Conservation (phyloP, 352 stramenopile species). For the Peronospora belbahrii region DNA sequence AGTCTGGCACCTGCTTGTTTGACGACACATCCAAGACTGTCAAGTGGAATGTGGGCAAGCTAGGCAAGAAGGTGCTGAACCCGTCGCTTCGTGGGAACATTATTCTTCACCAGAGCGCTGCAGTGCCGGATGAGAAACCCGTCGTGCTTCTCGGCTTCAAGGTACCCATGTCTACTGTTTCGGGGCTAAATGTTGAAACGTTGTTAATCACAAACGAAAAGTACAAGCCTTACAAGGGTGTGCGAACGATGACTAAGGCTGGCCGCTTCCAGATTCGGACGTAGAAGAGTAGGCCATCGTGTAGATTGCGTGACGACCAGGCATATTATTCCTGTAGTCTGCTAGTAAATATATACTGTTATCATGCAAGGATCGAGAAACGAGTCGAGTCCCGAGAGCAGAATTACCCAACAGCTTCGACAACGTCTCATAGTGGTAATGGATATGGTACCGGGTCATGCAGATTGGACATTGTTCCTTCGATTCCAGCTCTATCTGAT, state of each 20-base stretch:
- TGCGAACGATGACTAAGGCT: slow-evolving; percentile 93
- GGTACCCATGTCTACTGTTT: slow-evolving; percentile 93
- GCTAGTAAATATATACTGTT: slow-evolving; percentile 22
- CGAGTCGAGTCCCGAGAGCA: not conserved
- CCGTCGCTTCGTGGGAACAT: slow-evolving; percentile 89
- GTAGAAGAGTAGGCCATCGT: slow-evolving; percentile 28
- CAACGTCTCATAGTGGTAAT: no score
- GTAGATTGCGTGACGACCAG: slow-evolving; percentile 9
- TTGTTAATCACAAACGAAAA: slow-evolving; percentile 93
- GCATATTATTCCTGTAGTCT: slow-evolving; percentile 15
- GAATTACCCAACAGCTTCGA: no score
- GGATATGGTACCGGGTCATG: no score
- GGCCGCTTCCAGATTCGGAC: slow-evolving; percentile 93
- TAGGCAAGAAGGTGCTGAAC: slow-evolving; percentile 84
- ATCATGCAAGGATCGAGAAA: slow-evolving; percentile 10
- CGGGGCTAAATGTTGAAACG: slow-evolving; percentile 92
- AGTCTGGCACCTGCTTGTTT: slow-evolving; percentile 90
- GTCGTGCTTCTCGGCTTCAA: slow-evolving; percentile 94
- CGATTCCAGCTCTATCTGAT: slow-evolving; percentile 4
- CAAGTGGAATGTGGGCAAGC: slow-evolving; percentile 94
- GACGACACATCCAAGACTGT: slow-evolving; percentile 90
- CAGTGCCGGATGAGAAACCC: slow-evolving; percentile 88
- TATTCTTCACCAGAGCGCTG: slow-evolving; percentile 78
- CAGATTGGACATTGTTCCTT: not conserved
- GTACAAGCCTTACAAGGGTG: slow-evolving; percentile 98